phyloP scores from a whole-genome alignment of 73 alveolate species.

The Uronychia binucleata region DNA sequence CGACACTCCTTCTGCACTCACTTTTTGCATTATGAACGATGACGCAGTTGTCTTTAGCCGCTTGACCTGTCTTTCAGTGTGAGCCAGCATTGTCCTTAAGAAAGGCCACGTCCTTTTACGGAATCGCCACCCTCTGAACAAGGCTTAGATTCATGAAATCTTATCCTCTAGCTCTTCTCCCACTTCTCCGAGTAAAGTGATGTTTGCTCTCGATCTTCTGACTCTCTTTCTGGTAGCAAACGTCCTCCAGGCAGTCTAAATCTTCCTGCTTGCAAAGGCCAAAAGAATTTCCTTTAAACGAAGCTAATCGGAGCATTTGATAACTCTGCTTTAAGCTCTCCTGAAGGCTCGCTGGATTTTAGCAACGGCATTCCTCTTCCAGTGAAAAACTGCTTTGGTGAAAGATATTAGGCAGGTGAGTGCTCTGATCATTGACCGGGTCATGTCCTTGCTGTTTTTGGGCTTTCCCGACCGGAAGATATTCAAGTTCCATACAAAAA shows the following conservation, averaged over 20 bases:
- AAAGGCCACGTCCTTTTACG: background rate
- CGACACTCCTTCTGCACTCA: too few species aligned
- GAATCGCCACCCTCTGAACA: background rate
- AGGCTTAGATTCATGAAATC: background rate
- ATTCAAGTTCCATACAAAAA: background rate
- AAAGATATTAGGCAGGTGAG: background rate
- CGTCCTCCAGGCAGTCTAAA: too few species aligned
- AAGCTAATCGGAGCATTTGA: too few species aligned
- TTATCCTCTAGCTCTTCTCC: background rate
- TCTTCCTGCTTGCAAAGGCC: too few species aligned
- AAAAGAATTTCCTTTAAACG: too few species aligned
- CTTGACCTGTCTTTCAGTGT: too few species aligned
- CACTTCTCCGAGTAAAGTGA: background rate
- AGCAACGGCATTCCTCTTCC: background rate
- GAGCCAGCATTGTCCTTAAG: too few species aligned
- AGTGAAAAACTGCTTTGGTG: background rate
- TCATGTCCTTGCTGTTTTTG: background rate
- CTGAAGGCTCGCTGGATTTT: background rate
- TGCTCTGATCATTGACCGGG: background rate
- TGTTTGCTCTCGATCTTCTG: too few species aligned
- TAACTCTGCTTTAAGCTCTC: too few species aligned
- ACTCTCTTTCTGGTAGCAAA: too few species aligned
- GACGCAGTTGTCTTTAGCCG: too few species aligned
- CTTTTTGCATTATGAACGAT: too few species aligned
- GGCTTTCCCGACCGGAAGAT: background rate